These are phyloP conservation scores for Tillandsia fasciculata DNA, from an alignment of 176 grass and related monocot species.

Conservation along the genomic window DNA sequence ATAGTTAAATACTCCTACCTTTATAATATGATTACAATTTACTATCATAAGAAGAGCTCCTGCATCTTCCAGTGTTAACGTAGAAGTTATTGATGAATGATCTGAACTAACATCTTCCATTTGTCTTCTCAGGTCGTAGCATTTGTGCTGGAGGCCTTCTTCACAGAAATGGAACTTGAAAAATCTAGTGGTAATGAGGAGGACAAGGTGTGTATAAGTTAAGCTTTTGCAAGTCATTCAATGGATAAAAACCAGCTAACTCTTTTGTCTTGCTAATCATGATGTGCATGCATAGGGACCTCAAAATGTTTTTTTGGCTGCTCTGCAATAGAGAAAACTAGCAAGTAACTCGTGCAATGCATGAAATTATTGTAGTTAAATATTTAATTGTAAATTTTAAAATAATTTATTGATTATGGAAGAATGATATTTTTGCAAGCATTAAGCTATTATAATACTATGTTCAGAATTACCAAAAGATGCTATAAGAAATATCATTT, in stretches of 20 bases:
- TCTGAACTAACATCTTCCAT: background rate
- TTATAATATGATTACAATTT: too few relatives aligned
- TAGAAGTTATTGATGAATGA: constrained; percentile 15
- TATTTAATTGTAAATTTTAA: too few relatives aligned
- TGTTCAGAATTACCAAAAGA: too few relatives aligned
- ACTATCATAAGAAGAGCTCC: too few relatives aligned
- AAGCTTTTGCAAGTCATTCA: background rate
- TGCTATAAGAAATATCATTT: too few relatives aligned
- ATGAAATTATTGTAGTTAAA: too few relatives aligned
- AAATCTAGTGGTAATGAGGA: constrained; percentile 33
- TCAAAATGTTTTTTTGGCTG: background rate
- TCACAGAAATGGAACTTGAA: constrained; percentile 97
- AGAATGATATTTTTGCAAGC: too few relatives aligned
- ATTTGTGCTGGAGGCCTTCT: constrained; percentile 97
- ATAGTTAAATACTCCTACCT: too few relatives aligned
- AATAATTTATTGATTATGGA: too few relatives aligned
- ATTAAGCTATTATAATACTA: too few relatives aligned
- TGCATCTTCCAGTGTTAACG: background rate
- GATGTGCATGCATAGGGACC: background rate
- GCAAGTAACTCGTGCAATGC: too few relatives aligned
- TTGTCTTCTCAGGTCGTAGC: constrained; percentile 69
- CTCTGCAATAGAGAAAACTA: background rate
- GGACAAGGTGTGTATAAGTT: constrained; percentile 11
- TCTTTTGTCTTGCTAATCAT: background rate
- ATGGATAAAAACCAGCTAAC: background rate